Evolutionary conservation across 352 stramenopile genomes (phyloP).

Genomic region (Albugo candida): DNA sequence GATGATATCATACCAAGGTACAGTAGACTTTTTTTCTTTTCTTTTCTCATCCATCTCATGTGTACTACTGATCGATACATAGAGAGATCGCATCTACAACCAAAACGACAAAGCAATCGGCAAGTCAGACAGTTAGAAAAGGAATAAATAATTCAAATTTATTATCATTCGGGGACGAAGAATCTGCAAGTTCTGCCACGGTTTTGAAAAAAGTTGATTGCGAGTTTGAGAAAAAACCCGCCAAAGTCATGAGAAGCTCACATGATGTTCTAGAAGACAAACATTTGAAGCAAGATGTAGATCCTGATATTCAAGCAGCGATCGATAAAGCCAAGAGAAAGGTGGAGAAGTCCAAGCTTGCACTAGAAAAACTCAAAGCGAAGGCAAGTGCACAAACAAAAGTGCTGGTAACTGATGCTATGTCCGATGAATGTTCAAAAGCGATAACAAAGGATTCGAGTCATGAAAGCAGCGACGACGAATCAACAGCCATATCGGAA

Average conservation of each 20-base stretch:
- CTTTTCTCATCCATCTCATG: not conserved
- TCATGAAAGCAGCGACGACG: not conserved
- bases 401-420: conserved; percentile 1
- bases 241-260: conserved; percentile 44
- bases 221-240: conserved; percentile 22
- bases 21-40: conserved; percentile 2
- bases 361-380: conserved; percentile 2
- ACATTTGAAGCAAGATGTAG: conserved; percentile 40
- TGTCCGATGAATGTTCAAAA: not conserved
- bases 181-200: conserved; percentile 16
- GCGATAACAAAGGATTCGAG: not conserved
- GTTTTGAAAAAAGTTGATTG: conserved; percentile 25
- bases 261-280: conserved; percentile 44
- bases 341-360: not conserved
- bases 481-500: not conserved
- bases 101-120: conserved; percentile 10
- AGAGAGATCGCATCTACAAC: conserved; percentile 4
- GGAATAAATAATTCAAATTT: conserved; percentile 87
- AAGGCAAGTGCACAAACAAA: conserved; percentile 1
- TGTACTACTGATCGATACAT: conserved; percentile 8
- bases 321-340: conserved; percentile 16
- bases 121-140: conserved; percentile 55
- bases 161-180: conserved; percentile 90
- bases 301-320: conserved; percentile 14
- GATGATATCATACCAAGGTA: conserved; percentile 82